Base-by-base conservation (phyloP, 2,329 filamentous ascomycete species). In the Botrytis squamosa region DNA sequence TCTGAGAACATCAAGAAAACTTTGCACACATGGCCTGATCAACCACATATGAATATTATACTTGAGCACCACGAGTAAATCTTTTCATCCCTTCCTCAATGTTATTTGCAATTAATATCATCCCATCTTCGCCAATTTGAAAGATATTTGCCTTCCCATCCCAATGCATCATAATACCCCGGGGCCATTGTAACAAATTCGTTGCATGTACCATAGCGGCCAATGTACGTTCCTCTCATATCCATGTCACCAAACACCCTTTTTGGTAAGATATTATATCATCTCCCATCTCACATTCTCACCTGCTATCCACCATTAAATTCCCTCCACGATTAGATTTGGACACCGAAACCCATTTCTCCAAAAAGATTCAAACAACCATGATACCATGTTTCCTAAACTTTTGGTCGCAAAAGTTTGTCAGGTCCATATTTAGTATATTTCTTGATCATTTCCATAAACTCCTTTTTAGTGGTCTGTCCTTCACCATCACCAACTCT, bases 391-490 rank as follows among this genome's bases (percentile, higher is more conserved):
- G 25, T 20, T 25, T 33, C 20, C 38, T 72, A 72, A 59, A 44
- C 77, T 73, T 79, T 79, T 14, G 76, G 78, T 49, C 78, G 76
- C 70, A 88, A 78, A 25, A 88, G 82, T 81, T 90, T 91, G 74
- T 90, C 87, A 0, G 84, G 76, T 1, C 85, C 86, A 80, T 87
- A 90, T 22, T 84, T 82, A 1, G 87, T 85, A 55, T 88, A 84
- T 52, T 85, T 84, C 80, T 87, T 89, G 20, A 92, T 88, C 73
- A 91, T 79, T 72, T 84, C 83, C 74, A 91, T 87, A 85, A 89
- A 91, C 40, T 88, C 86, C 49, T 83, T 82, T 76, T 86, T 86
- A 6, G 83, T 82, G 80, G 88, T 88, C 7, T 86, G 86, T 5
- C 85, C 84, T 10, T 83, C 83, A 4, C 85, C 85, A 8, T 86